A percentile compares a stretch with the other conserved stretches of the same genome.
Evolutionary conservation across 495 filamentous ascomycete species (phyloP).

Genomic region (Talaromyces stipitatus): DNA sequence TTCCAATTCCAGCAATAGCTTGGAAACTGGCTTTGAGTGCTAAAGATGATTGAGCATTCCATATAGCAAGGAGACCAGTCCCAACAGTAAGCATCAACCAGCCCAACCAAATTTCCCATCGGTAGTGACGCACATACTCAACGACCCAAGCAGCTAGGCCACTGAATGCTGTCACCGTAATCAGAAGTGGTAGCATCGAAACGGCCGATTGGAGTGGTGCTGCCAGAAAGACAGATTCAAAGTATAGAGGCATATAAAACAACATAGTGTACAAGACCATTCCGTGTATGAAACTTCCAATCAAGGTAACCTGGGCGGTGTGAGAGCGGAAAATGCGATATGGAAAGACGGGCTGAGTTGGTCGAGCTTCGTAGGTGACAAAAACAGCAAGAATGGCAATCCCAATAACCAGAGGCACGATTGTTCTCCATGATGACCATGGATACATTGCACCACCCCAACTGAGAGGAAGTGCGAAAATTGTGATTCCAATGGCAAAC

Average conservation of each 20-base stretch:
- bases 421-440: slow-evolving; percentile 44
- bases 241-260: slow-evolving; percentile 43
- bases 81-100: slow-evolving; percentile 31
- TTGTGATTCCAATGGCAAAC: slow-evolving; percentile 36
- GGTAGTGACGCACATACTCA: slow-evolving; percentile 34
- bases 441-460: slow-evolving; percentile 46
- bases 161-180: slow-evolving; percentile 21
- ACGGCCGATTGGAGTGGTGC: slow-evolving; percentile 27
- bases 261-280: slow-evolving; percentile 13
- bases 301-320: not conserved
- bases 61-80: slow-evolving; percentile 29
- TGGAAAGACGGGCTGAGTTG: not conserved
- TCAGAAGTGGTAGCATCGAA: slow-evolving; percentile 24
- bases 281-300: slow-evolving; percentile 11
- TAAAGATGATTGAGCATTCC: slow-evolving; percentile 12
- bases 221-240: slow-evolving; percentile 26
- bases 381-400: not conserved
- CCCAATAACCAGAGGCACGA: slow-evolving; percentile 23
- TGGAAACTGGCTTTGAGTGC: slow-evolving; percentile 18
- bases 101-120: slow-evolving; percentile 28
- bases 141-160: slow-evolving; percentile 22
- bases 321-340: slow-evolving; percentile 6
- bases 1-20: slow-evolving; percentile 24
- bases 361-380: not conserved
- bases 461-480: slow-evolving; percentile 44